Evolutionary conservation across 805 yeast genomes (phyloP).

Genomic region (Saccharomycopsis fibuligera): DNA sequence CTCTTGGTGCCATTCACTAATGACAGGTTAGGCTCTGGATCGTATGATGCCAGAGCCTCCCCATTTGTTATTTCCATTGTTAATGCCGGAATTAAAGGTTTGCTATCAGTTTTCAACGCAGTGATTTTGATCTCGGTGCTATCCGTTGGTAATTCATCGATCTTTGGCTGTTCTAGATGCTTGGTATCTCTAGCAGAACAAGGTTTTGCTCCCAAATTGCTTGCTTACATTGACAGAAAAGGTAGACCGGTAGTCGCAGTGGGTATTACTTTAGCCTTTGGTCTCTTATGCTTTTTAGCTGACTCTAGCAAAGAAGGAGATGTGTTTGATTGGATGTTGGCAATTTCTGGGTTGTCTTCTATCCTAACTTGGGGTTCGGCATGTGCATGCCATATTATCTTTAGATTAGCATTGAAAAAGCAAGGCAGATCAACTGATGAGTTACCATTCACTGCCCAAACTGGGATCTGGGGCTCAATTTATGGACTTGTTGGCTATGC

Average conservation of each 20-base stretch:
- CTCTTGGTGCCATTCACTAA: constrained; percentile 67
- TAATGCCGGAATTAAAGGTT: constrained; percentile 55
- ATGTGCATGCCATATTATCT: constrained; percentile 53
- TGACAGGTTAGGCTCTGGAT: constrained; percentile 39
- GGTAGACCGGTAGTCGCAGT: constrained; percentile 66
- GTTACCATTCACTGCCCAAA: constrained; percentile 57
- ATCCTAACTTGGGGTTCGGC: constrained; percentile 61
- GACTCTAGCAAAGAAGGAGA: constrained; percentile 45
- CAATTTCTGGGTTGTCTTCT: constrained; percentile 57
- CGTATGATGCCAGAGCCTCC: constrained; percentile 59
- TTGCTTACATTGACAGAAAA: constrained; percentile 55
- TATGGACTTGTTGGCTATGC: constrained; percentile 54
- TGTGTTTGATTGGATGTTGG: constrained; percentile 60
- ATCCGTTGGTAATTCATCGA: constrained; percentile 70
- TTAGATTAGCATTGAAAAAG: constrained; percentile 53
- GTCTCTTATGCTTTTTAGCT: constrained; percentile 52
- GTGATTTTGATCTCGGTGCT: constrained; percentile 61
- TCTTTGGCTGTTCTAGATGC: constrained; percentile 64
- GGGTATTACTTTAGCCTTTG: constrained; percentile 43
- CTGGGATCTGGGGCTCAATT: constrained; percentile 62
- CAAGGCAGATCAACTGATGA: constrained; percentile 68
- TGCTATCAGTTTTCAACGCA: constrained; percentile 62
- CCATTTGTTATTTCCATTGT: constrained; percentile 72
- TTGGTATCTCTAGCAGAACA: constrained; percentile 56
- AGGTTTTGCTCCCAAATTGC: constrained; percentile 53